These are phyloP conservation scores for Paraphaeosphaeria sporulosa DNA, from an alignment of 2,329 filamentous ascomycete species.

Conservation along the genomic window DNA sequence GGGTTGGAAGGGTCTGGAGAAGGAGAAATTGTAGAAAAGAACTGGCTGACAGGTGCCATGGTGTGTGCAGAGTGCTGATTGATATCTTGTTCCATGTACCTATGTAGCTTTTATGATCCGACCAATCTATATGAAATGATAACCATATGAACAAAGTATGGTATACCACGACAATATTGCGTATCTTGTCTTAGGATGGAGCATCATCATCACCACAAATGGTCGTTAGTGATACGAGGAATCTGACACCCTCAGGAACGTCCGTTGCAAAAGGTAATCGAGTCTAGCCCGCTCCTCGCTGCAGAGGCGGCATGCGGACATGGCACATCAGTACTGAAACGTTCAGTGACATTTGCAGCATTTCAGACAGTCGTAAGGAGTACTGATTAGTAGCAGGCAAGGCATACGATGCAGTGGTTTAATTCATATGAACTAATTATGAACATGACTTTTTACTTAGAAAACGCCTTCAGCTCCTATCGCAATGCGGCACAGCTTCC, in stretches of 20 bases:
- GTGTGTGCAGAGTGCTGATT: background rate
- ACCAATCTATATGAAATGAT: slow-evolving; percentile 5
- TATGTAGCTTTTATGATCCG: slow-evolving; percentile 9
- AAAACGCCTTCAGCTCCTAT: slow-evolving; percentile 34
- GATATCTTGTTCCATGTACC: background rate
- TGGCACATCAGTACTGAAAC: no score
- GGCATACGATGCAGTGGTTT: slow-evolving; percentile 5
- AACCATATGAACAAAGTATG: background rate
- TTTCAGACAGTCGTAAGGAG: no score
- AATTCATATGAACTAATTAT: slow-evolving; percentile 38
- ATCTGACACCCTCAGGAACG: no score
- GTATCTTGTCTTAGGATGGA: background rate
- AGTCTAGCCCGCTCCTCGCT: no score
- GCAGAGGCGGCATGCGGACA: no score
- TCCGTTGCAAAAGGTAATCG: no score
- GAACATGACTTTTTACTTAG: slow-evolving; percentile 35
- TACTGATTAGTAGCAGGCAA: no score
- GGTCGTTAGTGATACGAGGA: no score
- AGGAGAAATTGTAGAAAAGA: slow-evolving; percentile 58
- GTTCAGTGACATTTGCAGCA: no score
- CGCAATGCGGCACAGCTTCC: slow-evolving; percentile 26
- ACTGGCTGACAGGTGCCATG: background rate
- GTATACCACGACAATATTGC: background rate
- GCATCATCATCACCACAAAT: background rate
- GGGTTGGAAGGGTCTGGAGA: slow-evolving; percentile 67